Evolutionary conservation across 148 eudicot genomes (phyloP), one percentile per base, ranked within the genome.

Genomic region (Oxyria digyna): DNA sequence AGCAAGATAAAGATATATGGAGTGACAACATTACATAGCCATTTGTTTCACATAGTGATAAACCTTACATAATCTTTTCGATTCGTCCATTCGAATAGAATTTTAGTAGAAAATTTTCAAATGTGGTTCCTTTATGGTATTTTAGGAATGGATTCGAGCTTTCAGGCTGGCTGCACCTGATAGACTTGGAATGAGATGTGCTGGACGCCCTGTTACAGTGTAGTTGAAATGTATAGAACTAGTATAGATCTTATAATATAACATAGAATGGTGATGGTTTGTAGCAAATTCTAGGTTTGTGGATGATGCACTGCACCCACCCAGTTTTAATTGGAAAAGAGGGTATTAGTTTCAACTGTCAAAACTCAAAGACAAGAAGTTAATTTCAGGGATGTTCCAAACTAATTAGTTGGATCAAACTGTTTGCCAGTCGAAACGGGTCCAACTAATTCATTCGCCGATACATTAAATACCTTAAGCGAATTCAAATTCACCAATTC

Each of bases 91-190:
- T n/a, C n/a, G n/a, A n/a, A n/a, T n/a, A n/a, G n/a, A n/a, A n/a
- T n/a, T n/a, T n/a, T n/a, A n/a, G n/a, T n/a, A n/a, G n/a, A n/a
- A n/a, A n/a, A n/a, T n/a, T n/a, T n/a, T n/a, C 49, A 13, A 11
- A 13, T 27, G 4, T 5, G n/a, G 26, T 27, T 4, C 4, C 17
- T 57, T 27, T 33, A n/a, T 37, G 1, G 8, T 33, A 20, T 18
- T 72, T 26, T 80, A 95, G 97, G 96, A 95, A 79, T 91, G 91
- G 94, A 78, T 88, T 69, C 91, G 91, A 6, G 77, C 88, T 41
- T 81, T 84, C 74, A 87, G 91, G 78, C 68, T 78, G 65, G 96
- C 97, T 35, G 75, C 74, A 70, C 82, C 91, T 42, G 99, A 95
- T 81, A 91, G 85, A 79, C 83, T 91, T 69, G 85, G 89, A 33